Percentiles rank a stretch among this genome's conserved stretches.
phyloP scores from a whole-genome alignment of 495 filamentous ascomycete genomes.

The Trypethelium eluteriae region DNA sequence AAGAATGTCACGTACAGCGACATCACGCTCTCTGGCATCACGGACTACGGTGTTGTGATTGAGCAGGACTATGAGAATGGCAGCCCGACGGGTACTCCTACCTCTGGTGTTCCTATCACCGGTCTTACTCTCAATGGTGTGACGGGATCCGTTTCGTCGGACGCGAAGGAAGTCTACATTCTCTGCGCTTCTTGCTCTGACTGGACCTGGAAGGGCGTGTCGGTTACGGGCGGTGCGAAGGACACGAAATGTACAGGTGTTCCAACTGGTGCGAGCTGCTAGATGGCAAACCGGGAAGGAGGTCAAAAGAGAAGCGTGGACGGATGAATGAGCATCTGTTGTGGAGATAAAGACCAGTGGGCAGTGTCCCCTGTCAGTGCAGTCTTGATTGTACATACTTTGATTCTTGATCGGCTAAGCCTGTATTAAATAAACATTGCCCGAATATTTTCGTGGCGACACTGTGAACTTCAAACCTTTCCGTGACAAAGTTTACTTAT shows the following conservation, averaged over 20 bases:
- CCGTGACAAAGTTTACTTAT: no score
- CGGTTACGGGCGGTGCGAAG: slow-evolving; percentile 29
- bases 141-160: slow-evolving; percentile 42
- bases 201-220: slow-evolving; percentile 28
- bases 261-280: slow-evolving; percentile 22
- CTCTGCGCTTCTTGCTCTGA: slow-evolving; percentile 32
- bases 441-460: neutral
- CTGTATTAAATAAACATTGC: neutral
- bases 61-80: slow-evolving; percentile 65
- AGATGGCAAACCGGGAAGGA: neutral
- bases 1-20: slow-evolving; percentile 51
- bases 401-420: neutral
- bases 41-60: slow-evolving; percentile 57
- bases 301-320: neutral
- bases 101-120: slow-evolving; percentile 55
- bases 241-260: slow-evolving; percentile 22
- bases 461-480: neutral
- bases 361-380: neutral
- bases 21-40: slow-evolving; percentile 51
- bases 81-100: slow-evolving; percentile 52
- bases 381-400: slow-evolving; percentile 2
- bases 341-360: neutral
- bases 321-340: neutral
- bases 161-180: slow-evolving; percentile 46
- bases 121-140: slow-evolving; percentile 47